Base-by-base conservation (phyloP, 768 basidiomycete genomes). In the Psilocybe subaeruginosa region DNA sequence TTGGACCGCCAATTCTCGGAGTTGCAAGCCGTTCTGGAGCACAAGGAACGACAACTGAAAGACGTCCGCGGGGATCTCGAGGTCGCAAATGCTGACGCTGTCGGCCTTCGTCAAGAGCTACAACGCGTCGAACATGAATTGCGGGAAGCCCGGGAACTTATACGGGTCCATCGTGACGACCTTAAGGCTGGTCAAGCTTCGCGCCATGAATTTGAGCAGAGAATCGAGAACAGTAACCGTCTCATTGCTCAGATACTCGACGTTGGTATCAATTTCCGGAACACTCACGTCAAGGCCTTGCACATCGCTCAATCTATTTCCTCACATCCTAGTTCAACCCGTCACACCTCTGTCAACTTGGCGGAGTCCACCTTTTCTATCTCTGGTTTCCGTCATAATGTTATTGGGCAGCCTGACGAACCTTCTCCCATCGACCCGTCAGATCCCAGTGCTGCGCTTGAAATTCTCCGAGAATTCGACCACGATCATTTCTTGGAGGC, bases 1-100 rank as follows among this genome's bases (percentile, higher is more conserved):
- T 79, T 97, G 49, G 95, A 97, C 74, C 88, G 95, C 53, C 91
- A 95, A 72, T 89, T 91, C 70, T 86, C 84, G 43, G 91, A 92
- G 70, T 76, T 92, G 39, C 82, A 84, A 64, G 85, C 85, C 1
- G 79, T 81, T 7, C 75, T 89, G 53, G 91, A 90, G 58, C 79
- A 82, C 59, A 78, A 81, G 12, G 83, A 86, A 56, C 81, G 82
- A 8, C 84, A 90, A 65, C 70, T 92, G 16, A 88, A 87, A 68
- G 87, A 90, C 41, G 76, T 86, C 9, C 80, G 78, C 11, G 78
- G 84, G 0, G 85, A 88, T 61, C 71, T 82, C 14, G 88, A 91
- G 29, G 80, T 92, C 50, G 80, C 85, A 3, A 83, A 86, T 58
- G 85, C 87, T 5, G 91, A 93, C 69, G 83, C 87, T 4, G 79